A percentile compares a stretch with the other conserved stretches of the same genome.
Conservation (phyloP, 1,284 basidiomycete species). For the Agaricales sp. region DNA sequence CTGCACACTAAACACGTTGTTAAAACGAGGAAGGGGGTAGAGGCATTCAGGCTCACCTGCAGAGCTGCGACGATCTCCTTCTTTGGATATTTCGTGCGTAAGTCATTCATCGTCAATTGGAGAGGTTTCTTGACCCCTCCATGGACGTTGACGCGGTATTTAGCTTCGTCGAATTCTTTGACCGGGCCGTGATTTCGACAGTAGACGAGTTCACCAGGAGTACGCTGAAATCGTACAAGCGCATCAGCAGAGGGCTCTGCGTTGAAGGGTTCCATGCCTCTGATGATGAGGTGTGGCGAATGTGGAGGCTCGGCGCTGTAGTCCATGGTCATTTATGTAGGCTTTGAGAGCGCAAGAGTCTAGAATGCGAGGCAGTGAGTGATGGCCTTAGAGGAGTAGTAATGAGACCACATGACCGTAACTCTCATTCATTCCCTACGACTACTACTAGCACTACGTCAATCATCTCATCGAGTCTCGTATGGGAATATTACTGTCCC, state of each 20-base stretch:
- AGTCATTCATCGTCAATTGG: constrained; percentile 26
- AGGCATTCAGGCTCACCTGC: constrained; percentile 31
- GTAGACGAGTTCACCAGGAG: constrained; percentile 50
- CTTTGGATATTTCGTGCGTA: constrained; percentile 32
- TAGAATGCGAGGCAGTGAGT: background rate
- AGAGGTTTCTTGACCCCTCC: constrained; percentile 23
- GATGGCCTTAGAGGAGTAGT: background rate
- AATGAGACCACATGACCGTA: background rate
- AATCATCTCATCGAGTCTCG: background rate
- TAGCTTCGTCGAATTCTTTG: constrained; percentile 34
- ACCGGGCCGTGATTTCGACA: constrained; percentile 53
- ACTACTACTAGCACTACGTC: background rate
- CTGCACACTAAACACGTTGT: constrained; percentile 40
- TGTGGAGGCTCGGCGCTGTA: constrained; percentile 33
- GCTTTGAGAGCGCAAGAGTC: background rate
- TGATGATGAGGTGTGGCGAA: constrained; percentile 34
- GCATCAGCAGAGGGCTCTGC: constrained; percentile 42
- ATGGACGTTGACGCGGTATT: constrained; percentile 31
- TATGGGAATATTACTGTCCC: background rate
- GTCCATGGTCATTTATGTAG: constrained; percentile 22
- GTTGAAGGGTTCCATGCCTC: constrained; percentile 41
- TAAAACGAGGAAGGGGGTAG: background rate
- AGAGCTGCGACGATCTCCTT: constrained; percentile 43
- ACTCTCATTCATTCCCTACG: no score
- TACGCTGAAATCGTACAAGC: constrained; percentile 41